Percentiles rank a stretch among this genome's conserved stretches.
Conservation (phyloP, 202 grass and related monocot species). For the Eragrostis tef region DNA sequence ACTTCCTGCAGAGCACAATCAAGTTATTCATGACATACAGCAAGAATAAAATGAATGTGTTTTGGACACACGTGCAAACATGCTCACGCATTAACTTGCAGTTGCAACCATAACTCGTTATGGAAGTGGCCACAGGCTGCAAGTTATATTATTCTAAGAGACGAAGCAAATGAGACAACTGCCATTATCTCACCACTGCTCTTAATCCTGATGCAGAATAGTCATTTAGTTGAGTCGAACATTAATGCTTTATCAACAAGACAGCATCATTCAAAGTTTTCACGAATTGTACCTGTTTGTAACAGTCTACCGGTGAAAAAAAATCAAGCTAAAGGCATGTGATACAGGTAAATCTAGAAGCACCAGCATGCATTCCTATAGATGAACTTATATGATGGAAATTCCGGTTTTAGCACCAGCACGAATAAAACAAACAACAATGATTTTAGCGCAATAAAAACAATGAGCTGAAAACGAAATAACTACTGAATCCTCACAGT, state of each 20-base stretch:
- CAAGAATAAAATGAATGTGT: not conserved
- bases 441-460: conserved; percentile 10
- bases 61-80: conserved; percentile 25
- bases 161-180: conserved; percentile 11
- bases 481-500: not conserved
- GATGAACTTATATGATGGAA: too few relatives aligned
- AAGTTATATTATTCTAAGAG: conserved; percentile 14
- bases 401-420: too few relatives aligned
- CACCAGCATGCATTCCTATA: not conserved
- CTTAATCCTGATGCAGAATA: not conserved
- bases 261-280: conserved; percentile 14
- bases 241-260: conserved; percentile 16
- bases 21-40: conserved; percentile 38
- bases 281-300: not conserved
- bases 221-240: conserved; percentile 28
- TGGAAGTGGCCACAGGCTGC: conserved; percentile 12
- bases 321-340: not conserved
- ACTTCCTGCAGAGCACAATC: conserved; percentile 63
- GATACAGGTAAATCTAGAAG: not conserved
- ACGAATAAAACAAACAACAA: not conserved
- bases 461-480: not conserved
- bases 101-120: not conserved
- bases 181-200: not conserved
- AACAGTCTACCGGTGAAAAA: not conserved
- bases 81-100: conserved; percentile 17